Evolutionary conservation across 768 basidiomycete genomes (phyloP).

Genomic region (Botryobasidium botryosum): DNA sequence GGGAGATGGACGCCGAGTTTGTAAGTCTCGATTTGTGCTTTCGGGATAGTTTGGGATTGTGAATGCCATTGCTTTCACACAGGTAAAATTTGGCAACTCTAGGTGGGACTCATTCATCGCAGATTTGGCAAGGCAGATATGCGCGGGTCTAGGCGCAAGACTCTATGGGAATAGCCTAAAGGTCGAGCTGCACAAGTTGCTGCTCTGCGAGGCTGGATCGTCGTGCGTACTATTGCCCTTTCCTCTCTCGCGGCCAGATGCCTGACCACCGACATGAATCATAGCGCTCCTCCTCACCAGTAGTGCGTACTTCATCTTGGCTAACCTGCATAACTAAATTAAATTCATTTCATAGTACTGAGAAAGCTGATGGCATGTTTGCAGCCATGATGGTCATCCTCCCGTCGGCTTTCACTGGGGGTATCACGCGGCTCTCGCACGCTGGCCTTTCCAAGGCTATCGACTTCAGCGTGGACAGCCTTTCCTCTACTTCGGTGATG

Average conservation of each 20-base stretch:
- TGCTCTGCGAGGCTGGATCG: conserved; percentile 32
- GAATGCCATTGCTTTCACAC: no score
- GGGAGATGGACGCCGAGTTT: no score
- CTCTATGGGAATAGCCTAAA: no score
- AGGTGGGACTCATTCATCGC: no score
- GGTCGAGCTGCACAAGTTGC: conserved; percentile 30
- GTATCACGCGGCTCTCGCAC: no score
- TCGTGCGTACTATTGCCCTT: conserved; percentile 29
- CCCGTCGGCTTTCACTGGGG: conserved; percentile 31
- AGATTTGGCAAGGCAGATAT: no score
- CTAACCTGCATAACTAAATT: background rate
- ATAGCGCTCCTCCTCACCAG: conserved; percentile 30
- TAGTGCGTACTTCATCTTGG: conserved; percentile 21
- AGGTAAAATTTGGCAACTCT: no score
- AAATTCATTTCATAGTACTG: conserved; percentile 21
- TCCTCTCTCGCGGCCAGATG: background rate
- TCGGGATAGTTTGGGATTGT: no score
- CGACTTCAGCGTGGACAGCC: no score
- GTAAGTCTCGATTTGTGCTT: no score
- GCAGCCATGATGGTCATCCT: conserved; percentile 33
- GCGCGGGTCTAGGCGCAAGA: no score
- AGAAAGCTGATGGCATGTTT: conserved; percentile 33
- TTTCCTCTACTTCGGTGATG: conserved; percentile 24
- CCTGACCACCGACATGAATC: background rate
- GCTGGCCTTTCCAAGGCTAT: no score